Base-by-base conservation (phyloP, 2,329 filamentous ascomycete species). In the Penicillium sp. region DNA sequence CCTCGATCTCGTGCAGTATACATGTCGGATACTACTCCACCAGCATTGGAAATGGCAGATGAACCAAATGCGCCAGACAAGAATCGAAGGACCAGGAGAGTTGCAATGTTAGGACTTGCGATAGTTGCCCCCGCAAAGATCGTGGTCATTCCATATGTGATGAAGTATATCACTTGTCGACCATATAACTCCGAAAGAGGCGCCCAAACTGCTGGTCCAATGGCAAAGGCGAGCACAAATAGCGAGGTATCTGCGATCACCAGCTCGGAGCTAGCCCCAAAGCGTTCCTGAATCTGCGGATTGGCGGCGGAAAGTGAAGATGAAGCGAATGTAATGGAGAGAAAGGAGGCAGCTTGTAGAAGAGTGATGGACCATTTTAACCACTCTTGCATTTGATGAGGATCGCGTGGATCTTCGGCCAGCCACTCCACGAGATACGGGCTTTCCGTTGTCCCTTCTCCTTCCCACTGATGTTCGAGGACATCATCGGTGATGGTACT, bases 241-340 rank as follows among this genome's bases (percentile, higher is more conserved):
- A 52, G 8, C 33, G 51, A 52, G n/a, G 33, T 35, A 35, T 35
- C 35, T 14, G 33, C 30, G 19, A 35, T 10, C 5, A 35, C 33
- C 13, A 52, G 35, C 13, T 52, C 33, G 2, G 51, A 16, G n/a
- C 51, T 52, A 48, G 25, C 45, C 14, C 25, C 45, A 10, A 48
- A 48, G 6, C 26, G 25, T 7, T 48, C 45, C 26, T 48, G 45
- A n/a, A 48, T 48, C 7, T 48, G 45, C 2, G 25, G 45, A 14
- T 46, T 48, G 25, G 45, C 45, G 25, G 45, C 45, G 19, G 45
- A 48, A 48, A 48, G 45, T 48, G 45, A n/a, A n/a, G 45, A 48
- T 14, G 45, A 48, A 0, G 45, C 45, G 45, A 48, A 48, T 48
- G 45, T 48, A n/a, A 48, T 48, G 5, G 45, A 48, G 25, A 48